phyloP scores from a whole-genome alignment of 148 eudicot species.

The Bassia scoparia region DNA sequence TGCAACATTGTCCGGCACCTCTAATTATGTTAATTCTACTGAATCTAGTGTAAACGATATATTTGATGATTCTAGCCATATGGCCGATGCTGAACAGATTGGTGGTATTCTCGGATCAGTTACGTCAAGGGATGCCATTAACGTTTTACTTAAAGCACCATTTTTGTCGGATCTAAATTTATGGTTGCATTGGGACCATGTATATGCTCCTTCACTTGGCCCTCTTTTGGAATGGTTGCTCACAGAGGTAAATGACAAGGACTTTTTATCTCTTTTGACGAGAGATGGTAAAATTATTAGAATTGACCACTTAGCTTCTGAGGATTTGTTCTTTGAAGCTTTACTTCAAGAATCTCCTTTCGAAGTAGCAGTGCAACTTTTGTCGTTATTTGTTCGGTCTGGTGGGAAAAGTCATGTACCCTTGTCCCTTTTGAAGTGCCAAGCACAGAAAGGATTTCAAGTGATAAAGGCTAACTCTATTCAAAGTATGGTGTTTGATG shows the following conservation, averaged over 20 bases:
- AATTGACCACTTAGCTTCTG: conserved; percentile 64
- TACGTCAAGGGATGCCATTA: conserved; percentile 64
- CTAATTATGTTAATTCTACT: conserved; percentile 22
- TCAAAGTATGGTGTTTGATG: conserved; percentile 23
- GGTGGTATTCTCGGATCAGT: conserved; percentile 31
- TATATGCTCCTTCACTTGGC: conserved; percentile 81
- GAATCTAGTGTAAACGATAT: conserved; percentile 25
- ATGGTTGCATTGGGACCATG: conserved; percentile 82
- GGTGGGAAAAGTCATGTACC: conserved; percentile 74
- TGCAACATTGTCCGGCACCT: conserved; percentile 48
- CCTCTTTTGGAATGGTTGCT: conserved; percentile 74
- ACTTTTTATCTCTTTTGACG: conserved; percentile 63
- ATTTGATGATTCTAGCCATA: conserved; percentile 19
- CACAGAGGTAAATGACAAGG: conserved; percentile 57
- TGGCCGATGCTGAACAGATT: conserved; percentile 20
- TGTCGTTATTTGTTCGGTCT: conserved; percentile 63
- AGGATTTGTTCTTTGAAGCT: conserved; percentile 66
- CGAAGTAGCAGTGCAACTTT: conserved; percentile 60
- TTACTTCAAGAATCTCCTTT: conserved; percentile 67
- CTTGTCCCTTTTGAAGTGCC: conserved; percentile 64
- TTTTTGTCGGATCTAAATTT: conserved; percentile 63
- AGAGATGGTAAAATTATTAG: conserved; percentile 66
- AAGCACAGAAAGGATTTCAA: conserved; percentile 70
- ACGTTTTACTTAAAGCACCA: conserved; percentile 65
- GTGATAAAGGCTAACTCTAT: conserved; percentile 41